Evolutionary conservation across 148 eudicot genomes (phyloP), one percentile per base, ranked within the genome.

Genomic region (Camellia granthamiana): DNA sequence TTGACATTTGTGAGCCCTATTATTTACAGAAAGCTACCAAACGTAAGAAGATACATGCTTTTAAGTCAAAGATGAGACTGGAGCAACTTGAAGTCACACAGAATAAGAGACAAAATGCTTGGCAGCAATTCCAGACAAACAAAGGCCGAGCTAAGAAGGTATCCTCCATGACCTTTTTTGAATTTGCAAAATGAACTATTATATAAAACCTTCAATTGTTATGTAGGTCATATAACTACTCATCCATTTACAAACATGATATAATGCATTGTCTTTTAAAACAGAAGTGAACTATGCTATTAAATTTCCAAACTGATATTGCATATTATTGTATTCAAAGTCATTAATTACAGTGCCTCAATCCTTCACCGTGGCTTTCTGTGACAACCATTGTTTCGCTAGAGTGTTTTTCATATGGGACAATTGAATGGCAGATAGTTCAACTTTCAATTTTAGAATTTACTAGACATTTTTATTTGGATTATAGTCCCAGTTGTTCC

Each of bases 141-240:
- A 96, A 96, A 90, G 97, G 95, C 38, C 90, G 86, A 44, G 78
- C 97, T 56, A 96, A 96, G 84, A 96, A 96, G 99, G 99, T 96
- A 80, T 72, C 55, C 6, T 79, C n/a, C 18, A 14, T 51, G 21
- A 4, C 8, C 46, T n/a, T 47, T 78, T 73, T 38, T 78, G 76
- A 43, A 21, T 14, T 23, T 56, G 44, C 52, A 38, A 64, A 75
- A 44, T 41, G 21, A 19, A 59, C 15, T 42, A 42, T 44, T 70
- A 47, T 6, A 47, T 47, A 47, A 47, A 62, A 60, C 46, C 42
- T 69, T 19, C 14, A 8, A 21, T 46, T 63, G 55, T 13, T 49
- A 10, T 63, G 44, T 60, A 5, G 16, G 69, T 47, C 66, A 4
- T 58, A 59, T 41, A 19, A 77, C 19, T 46, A 47, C 59, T 77